phyloP scores from a whole-genome alignment of 1,139 yeast genomes.

The Protomyces arabidopsidicola region DNA sequence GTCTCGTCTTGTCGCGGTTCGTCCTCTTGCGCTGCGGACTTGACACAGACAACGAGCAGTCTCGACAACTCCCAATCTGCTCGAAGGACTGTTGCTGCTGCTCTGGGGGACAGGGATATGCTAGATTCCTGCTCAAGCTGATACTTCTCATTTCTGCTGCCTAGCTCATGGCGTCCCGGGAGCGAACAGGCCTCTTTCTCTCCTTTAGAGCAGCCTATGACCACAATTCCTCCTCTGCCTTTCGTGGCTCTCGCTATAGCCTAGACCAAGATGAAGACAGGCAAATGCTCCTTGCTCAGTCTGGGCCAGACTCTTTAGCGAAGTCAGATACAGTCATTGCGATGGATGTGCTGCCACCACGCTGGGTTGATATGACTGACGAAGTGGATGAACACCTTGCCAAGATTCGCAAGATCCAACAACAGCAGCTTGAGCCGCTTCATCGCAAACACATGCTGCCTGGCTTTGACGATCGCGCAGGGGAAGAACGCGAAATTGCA shows the following conservation, averaged over 20 bases:
- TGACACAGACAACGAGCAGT: no score
- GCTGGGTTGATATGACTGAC: conserved; percentile 65
- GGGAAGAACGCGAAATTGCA: conserved; percentile 59
- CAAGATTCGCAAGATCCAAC: conserved; percentile 42
- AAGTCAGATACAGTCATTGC: conserved; percentile 46
- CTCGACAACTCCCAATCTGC: no score
- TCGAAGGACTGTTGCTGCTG: no score
- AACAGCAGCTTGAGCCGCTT: conserved; percentile 53
- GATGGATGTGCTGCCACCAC: conserved; percentile 60
- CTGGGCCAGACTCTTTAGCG: not conserved
- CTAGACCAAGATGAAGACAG: conserved; percentile 48
- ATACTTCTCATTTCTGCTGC: no score
- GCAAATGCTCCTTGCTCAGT: conserved; percentile 50
- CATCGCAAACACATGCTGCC: conserved; percentile 83
- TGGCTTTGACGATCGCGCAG: conserved; percentile 71
- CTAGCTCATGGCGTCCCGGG: conserved; percentile 36
- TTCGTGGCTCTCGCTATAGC: conserved; percentile 17
- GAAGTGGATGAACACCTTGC: conserved; percentile 62
- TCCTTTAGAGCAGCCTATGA: conserved; percentile 46
- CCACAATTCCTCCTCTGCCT: conserved; percentile 36
- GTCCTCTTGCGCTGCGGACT: no score
- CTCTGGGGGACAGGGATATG: no score
- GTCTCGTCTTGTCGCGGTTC: no score
- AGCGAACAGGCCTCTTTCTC: conserved; percentile 45
- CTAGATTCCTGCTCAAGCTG: no score